phyloP scores from a whole-genome alignment of 1,284 basidiomycete species.

The Leccinum huronense region DNA sequence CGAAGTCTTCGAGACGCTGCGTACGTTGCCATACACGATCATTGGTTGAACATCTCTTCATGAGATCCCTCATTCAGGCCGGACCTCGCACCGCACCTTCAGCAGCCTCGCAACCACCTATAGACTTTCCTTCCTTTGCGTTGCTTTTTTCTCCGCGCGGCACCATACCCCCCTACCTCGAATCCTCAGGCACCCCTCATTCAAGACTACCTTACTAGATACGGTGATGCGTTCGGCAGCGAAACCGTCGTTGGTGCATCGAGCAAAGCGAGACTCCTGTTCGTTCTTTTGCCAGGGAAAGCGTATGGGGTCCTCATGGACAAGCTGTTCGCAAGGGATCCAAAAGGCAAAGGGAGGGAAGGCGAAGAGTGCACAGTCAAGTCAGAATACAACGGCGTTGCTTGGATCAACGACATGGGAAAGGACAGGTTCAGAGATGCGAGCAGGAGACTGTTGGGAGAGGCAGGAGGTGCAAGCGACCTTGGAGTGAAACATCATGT shows the following conservation, averaged over 20 bases:
- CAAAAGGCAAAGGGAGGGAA: constrained; percentile 31
- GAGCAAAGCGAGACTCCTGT: constrained; percentile 57
- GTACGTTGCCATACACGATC: constrained; percentile 43
- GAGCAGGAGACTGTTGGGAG: constrained; percentile 60
- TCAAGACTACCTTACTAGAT: constrained; percentile 75
- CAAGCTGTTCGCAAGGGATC: constrained; percentile 59
- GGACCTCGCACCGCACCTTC: constrained; percentile 53
- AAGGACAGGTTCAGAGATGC: constrained; percentile 67
- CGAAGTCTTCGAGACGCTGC: constrained; percentile 71
- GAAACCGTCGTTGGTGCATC: constrained; percentile 88
- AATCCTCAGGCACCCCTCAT: constrained; percentile 63
- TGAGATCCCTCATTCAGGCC: constrained; percentile 34
- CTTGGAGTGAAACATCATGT: constrained; percentile 72
- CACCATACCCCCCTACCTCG: constrained; percentile 58
- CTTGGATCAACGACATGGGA: constrained; percentile 90
- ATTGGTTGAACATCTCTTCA: neutral
- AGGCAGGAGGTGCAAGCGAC: constrained; percentile 56
- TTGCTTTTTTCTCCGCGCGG: constrained; percentile 72
- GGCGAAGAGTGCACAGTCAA: constrained; percentile 16
- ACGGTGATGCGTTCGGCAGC: constrained; percentile 81
- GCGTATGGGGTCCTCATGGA: constrained; percentile 53
- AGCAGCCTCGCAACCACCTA: constrained; percentile 80
- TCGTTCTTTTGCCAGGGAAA: constrained; percentile 32
- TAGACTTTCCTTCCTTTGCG: constrained; percentile 81
- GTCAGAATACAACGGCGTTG: constrained; percentile 51